Evolutionary conservation across 768 basidiomycete species (phyloP), one percentile per base, ranked within the genome.

Genomic region (Leccinum uliginosum): DNA sequence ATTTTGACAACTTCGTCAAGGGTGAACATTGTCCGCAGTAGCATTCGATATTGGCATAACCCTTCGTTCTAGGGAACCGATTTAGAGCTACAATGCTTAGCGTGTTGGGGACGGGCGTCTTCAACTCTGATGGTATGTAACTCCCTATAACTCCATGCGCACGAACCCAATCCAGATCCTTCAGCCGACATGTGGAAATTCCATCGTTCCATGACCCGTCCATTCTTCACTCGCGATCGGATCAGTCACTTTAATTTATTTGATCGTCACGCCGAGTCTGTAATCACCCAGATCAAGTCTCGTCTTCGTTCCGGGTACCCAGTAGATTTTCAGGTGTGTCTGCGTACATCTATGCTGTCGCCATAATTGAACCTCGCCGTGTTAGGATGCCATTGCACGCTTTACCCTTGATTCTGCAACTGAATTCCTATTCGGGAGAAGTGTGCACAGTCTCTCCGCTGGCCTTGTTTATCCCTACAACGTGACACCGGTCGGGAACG

Each of bases 351-450:
- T 27, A 14, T 44, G 15, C 51, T 51, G 15, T 3, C 53, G 17
- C 14, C 32, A 45, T 46, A 30, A 51, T 6, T 14, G 19, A 44
- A 40, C 21, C 34, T 27, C 44, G 10, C 48, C 24, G 43, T 34
- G 24, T 14, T 55, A 83, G 79, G 84, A 85, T 62, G 69, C 83
- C 3, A 79, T 84, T 64, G 78, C 76, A 3, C 77, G 84, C 2
- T 86, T 86, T 65, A 85, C 85, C 0, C 77, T 87, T 23, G 86
- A 88, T 70, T 77, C 83, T 2, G 84, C 84, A 2, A 81, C 83
- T 0, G 83, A 85, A 54, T 86, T 86, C 63, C 76, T 88, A 34
- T 86, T 87, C 53, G 85, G 85, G 3, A 73, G 72, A 51, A 80
- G 80, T 61, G 80, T 85, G 3, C 69, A 85, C 56, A 78, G 75